These are phyloP conservation scores for Ophiostoma australiae DNA, from an alignment of 2,329 filamentous ascomycete species.

Conservation along the genomic window DNA sequence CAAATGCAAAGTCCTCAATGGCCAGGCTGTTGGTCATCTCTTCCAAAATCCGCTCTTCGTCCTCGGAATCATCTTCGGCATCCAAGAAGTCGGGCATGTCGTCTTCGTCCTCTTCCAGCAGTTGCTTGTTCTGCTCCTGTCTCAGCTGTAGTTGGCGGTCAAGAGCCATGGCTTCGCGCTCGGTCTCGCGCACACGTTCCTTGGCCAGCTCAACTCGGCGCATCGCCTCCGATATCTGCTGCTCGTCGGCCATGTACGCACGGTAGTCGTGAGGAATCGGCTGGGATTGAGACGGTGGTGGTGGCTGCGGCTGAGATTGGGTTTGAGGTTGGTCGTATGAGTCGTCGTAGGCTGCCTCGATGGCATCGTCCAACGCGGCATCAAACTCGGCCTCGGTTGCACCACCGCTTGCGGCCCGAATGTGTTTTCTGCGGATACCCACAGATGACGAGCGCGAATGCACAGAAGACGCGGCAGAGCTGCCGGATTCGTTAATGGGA, in stretches of 20 bases:
- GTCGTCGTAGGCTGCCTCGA: slow-evolving; percentile 93
- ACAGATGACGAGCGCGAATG: slow-evolving; percentile 74
- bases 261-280: slow-evolving; percentile 26
- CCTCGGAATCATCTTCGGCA: slow-evolving; percentile 56
- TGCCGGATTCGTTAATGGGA: slow-evolving; percentile 84
- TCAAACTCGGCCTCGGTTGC: slow-evolving; percentile 87
- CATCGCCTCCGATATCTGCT: slow-evolving; percentile 52
- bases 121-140: slow-evolving; percentile 38
- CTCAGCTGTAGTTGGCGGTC: slow-evolving; percentile 54
- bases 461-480: slow-evolving; percentile 71
- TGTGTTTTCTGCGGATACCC: slow-evolving; percentile 62
- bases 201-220: slow-evolving; percentile 70
- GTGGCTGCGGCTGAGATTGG: neutral
- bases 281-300: neutral
- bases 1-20: slow-evolving; percentile 77
- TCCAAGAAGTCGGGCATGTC: slow-evolving; percentile 52
- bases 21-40: slow-evolving; percentile 82
- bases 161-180: slow-evolving; percentile 62
- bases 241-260: slow-evolving; percentile 38
- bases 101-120: slow-evolving; percentile 42
- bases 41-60: slow-evolving; percentile 75
- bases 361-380: slow-evolving; percentile 86
- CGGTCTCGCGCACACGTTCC: slow-evolving; percentile 67
- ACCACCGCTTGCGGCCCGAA: slow-evolving; percentile 62
- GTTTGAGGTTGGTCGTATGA: slow-evolving; percentile 58